A percentile compares a stretch with the other conserved stretches of the same genome.
Evolutionary conservation across 768 basidiomycete genomes (phyloP).

Genomic region (Basidioascus undulatus): DNA sequence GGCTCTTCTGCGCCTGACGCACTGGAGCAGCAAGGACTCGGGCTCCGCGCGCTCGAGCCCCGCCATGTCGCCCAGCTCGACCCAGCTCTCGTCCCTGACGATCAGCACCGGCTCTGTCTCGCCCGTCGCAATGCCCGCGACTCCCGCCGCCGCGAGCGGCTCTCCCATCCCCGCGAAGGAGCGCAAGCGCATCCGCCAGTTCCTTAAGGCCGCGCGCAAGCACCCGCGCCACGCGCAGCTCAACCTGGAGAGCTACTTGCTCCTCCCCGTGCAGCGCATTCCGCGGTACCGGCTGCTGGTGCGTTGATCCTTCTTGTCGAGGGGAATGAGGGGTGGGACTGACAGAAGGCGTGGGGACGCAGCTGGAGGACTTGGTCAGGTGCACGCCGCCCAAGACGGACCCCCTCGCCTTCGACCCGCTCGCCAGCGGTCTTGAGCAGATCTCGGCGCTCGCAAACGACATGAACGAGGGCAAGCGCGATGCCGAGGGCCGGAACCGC

Average conservation of each 20-base stretch:
- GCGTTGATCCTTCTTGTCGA: slow-evolving; percentile 5
- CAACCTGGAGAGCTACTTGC: slow-evolving; percentile 73
- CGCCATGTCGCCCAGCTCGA: slow-evolving; percentile 3
- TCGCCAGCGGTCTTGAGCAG: slow-evolving; percentile 64
- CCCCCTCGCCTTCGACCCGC: slow-evolving; percentile 42
- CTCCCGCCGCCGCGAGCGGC: not conserved
- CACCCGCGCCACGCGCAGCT: slow-evolving; percentile 79
- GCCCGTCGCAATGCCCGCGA: slow-evolving; percentile 5
- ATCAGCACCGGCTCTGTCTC: slow-evolving; percentile 7
- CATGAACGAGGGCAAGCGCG: slow-evolving; percentile 97
- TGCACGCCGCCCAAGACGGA: slow-evolving; percentile 61
- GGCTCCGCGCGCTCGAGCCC: slow-evolving; percentile 5
- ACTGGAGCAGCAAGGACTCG: slow-evolving; percentile 42
- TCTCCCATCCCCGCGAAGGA: slow-evolving; percentile 42
- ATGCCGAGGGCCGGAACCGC: slow-evolving; percentile 72
- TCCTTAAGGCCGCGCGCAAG: slow-evolving; percentile 65
- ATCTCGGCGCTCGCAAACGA: slow-evolving; percentile 71
- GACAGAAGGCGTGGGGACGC: too few relatives aligned
- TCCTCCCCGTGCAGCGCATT: slow-evolving; percentile 86
- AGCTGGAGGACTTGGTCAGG: slow-evolving; percentile 67
- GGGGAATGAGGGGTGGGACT: too few relatives aligned
- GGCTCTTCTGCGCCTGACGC: slow-evolving; percentile 61
- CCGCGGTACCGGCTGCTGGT: slow-evolving; percentile 89
- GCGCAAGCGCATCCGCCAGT: slow-evolving; percentile 62
- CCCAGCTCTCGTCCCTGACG: not conserved